Base-by-base conservation (phyloP, 441 rosid species). In the Mallotus repandus region DNA sequence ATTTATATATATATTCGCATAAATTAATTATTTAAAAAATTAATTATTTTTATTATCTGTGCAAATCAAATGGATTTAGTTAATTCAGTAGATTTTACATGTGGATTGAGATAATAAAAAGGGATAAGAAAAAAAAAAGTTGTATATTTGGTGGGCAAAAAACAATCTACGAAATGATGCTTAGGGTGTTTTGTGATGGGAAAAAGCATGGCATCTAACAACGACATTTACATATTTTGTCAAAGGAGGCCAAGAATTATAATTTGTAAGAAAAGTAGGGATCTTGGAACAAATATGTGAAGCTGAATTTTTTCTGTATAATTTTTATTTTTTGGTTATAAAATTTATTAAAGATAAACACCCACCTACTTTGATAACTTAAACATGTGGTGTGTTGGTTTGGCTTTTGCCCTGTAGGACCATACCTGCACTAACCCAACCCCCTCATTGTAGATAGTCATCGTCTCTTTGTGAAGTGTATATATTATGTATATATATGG, bases 341-440 rank as follows among this genome's bases (percentile, higher is more conserved):
- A 21, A 63, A 53, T 7, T 38, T 46, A 16, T 5, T n/a, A 66
- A 18, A 73, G 74, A 79, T 72, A 29, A 79, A 76, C 57, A 50
- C 66, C 56, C 74, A 80, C 79, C 79, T 2, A 78, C 76, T 71
- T 61, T 59, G 75, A 75, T 75, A 73, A 76, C 71, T 70, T 50
- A 45, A 63, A 72, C 86, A 81, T 73, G 85, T 85, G 85, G 78
- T 69, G 63, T 85, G 86, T 71, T 76, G 77, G 81, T 70, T 72
- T 18, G 77, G 81, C 82, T 74, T 75, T 77, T 62, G 77, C 57
- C 49, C 15, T 60, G 86, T 80, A 80, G 88, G 88, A 52, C 86
- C 85, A 66, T 16, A 58, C 19, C 74, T 60, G 72, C 76, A 69
- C 79, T 8, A 74, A 77, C 77, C 79, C 78, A 75, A 52, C 79